Evolutionary conservation across 2,329 filamentous ascomycete species (phyloP), one percentile per base, ranked within the genome.

Genomic region (Cercospora sp.): DNA sequence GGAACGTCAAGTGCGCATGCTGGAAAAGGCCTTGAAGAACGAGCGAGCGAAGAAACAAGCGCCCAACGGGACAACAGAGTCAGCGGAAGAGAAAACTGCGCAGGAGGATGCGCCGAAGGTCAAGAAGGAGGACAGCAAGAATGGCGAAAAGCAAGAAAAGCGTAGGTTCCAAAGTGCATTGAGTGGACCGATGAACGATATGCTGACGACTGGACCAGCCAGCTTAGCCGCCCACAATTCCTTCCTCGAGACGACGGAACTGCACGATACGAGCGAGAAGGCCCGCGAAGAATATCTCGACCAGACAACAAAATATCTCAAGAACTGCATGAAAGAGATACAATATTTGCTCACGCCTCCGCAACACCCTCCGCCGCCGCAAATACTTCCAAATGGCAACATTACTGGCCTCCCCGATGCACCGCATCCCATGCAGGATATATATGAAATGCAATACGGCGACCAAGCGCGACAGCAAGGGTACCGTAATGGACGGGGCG

Each of bases 1-100:
- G 64, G 93, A 92, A 79, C 93, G 93, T 83, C 96, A 97, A 77
- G 91, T 98, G 68, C 86, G 89, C 64, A 92, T 98, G 81, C 86
- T 98, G 70, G 94, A 98, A 82, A 88, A 89, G 75, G 95, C 94
- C 71, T 84, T 97, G 75, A 93, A 91, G 80, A 91, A 92, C 71
- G 92, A 97, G 82, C 86, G 91, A 23, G 86, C 87, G 63, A 90
- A 93, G 81, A 84, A 88, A 69, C 72, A 73, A 68, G 74, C 71
- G 33, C 65, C 66, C 30, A 72, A 72, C 31, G 72, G 71, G n/a
- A 69, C 65, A 40, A 68, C 73, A 40, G 66, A 68, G 36, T 64
- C 64, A 57, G 63, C 66, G 4, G 74, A 74, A 36, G 63, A 64
- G 20, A 70, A 71, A 51, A 36, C 66, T 51, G 68, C 59, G 26